Base-by-base conservation (phyloP, 768 basidiomycete species). In the Phylloporus sp. region DNA sequence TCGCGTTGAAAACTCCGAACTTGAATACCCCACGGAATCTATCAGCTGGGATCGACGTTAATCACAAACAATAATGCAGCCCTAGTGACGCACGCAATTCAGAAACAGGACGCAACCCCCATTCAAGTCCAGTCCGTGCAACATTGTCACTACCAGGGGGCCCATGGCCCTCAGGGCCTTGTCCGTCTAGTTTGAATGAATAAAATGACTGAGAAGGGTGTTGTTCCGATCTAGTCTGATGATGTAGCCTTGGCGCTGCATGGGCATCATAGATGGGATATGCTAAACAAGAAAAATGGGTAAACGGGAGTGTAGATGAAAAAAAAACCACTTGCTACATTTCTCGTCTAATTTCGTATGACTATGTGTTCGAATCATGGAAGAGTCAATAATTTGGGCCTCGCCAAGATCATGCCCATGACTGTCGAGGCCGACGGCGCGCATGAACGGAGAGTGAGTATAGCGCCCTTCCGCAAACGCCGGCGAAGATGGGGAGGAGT, bases 1-100 rank as follows among this genome's bases (percentile, higher is more conserved):
- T 81, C 4, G 87, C 85, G 65, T 98, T 98, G 76, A 97, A 97
- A 4, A 87, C 80, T 0, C 84, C 84, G 57, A 95, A 97, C 61
- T 88, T 88, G 79, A 95, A 97, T 2, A 92, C 72, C 0, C 77
- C 73, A 15, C 89, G 81, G 67, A 87, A 93, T 15, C 84, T 76
- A 62, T 93, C 89, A 45, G 91, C 95, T 95, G 58, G 9, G 40
- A 38, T 40, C 15, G 53, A 34, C 55, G 31, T 54, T 55, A 42
- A 52, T 53, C 13, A 29, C 5, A 50, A 28, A 52, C 11, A 24
- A 41, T 1, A 15, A 20, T 26, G 16, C 10, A 45, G 27, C 24
- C 40, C 24, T 36, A 27, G 5, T 18, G 6, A 52, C 80, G 58
- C 56, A 91, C 90, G 83, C 39, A 93, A 76, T 39, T 83, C 78